Percentiles rank a stretch among this genome's conserved stretches.
Conservation (phyloP, 805 yeast genomes). For the Cyberlindnera nakhonratchasimensis region DNA sequence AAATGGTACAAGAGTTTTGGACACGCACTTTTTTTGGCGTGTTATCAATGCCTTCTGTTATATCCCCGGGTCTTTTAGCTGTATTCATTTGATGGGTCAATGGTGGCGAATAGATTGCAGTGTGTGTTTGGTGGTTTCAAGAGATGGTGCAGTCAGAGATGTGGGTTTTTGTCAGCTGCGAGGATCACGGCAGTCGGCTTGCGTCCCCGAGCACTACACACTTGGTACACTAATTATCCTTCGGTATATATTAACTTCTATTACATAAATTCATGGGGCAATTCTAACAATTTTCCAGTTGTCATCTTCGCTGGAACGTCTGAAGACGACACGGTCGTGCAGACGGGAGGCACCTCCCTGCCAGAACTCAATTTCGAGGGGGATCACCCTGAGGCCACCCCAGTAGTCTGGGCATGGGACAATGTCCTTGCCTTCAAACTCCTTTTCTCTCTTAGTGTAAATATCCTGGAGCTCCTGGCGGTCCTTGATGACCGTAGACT, state of each 20-base stretch:
- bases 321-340: slow-evolving; percentile 82
- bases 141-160: neutral
- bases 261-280: slow-evolving; percentile 58
- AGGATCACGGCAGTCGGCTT: slow-evolving; percentile 17
- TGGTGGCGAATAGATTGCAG: no score
- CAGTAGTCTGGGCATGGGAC: slow-evolving; percentile 91
- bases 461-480: slow-evolving; percentile 62
- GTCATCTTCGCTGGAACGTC: slow-evolving; percentile 47
- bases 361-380: slow-evolving; percentile 94
- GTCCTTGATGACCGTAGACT: slow-evolving; percentile 54
- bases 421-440: slow-evolving; percentile 57
- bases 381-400: slow-evolving; percentile 92
- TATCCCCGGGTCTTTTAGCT: no score
- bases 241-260: no score
- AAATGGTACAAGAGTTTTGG: slow-evolving; percentile 43
- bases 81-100: no score
- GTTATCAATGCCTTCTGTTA: neutral
- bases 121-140: no score
- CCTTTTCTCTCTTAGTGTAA: slow-evolving; percentile 44
- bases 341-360: slow-evolving; percentile 89
- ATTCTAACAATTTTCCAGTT: slow-evolving; percentile 67
- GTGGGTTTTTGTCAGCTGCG: neutral
- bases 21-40: slow-evolving; percentile 28
- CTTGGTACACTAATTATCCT: no score
- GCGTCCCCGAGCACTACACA: no score